Evolutionary conservation across 352 stramenopile species (phyloP).

Genomic region (Phytophthora citricola): DNA sequence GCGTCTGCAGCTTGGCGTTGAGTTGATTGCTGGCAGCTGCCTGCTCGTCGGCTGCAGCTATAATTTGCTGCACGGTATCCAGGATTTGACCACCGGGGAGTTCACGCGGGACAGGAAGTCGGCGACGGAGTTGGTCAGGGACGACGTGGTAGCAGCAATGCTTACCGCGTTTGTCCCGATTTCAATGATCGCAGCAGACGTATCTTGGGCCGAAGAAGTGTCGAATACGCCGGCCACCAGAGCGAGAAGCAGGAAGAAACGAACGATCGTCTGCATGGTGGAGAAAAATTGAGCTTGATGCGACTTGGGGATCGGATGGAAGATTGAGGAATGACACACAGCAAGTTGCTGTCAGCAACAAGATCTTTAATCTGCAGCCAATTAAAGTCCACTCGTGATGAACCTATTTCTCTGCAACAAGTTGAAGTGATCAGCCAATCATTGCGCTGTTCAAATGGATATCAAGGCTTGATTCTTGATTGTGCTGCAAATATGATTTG

Average conservation of each 20-base stretch:
- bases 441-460: slow-evolving; percentile 7
- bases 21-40: slow-evolving; percentile 19
- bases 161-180: slow-evolving; percentile 9
- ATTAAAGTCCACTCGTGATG: slow-evolving; percentile 2
- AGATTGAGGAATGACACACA: slow-evolving; percentile 19
- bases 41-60: slow-evolving; percentile 4
- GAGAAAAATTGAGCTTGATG: background rate
- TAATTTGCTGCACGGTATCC: slow-evolving; percentile 12
- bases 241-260: slow-evolving; percentile 14
- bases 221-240: slow-evolving; percentile 8
- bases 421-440: slow-evolving; percentile 7
- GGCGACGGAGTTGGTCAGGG: slow-evolving; percentile 13
- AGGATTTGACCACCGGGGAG: background rate
- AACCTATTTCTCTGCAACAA: slow-evolving; percentile 17
- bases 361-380: background rate
- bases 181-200: slow-evolving; percentile 2
- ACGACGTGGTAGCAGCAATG: slow-evolving; percentile 17
- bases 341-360: too few relatives aligned
- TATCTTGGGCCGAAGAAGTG: slow-evolving; percentile 11
- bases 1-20: slow-evolving; percentile 20
- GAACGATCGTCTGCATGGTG: slow-evolving; percentile 8
- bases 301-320: slow-evolving; percentile 6
- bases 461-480: too few relatives aligned
- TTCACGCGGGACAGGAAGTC: slow-evolving; percentile 11
- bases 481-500: background rate